Evolutionary conservation across 2,329 filamentous ascomycete genomes (phyloP).

Genomic region (Magnaporthales sp.): DNA sequence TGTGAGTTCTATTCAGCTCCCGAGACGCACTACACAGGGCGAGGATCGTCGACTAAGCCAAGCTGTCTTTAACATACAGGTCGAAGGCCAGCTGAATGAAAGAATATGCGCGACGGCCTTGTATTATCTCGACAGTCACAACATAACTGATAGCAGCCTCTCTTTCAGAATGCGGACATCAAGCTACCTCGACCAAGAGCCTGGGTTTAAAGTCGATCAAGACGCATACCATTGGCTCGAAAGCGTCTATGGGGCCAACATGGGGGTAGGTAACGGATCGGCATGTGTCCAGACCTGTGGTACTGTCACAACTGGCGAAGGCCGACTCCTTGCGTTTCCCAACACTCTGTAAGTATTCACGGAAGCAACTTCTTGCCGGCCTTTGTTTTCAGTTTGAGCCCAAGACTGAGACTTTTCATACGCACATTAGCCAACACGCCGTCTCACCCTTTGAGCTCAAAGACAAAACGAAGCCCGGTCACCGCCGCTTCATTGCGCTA

Average conservation of each 20-base stretch:
- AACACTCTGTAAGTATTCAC: slow-evolving; percentile 16
- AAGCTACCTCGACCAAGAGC: slow-evolving; percentile 6
- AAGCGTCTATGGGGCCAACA: slow-evolving; percentile 12
- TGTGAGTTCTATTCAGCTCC: slow-evolving; percentile 15
- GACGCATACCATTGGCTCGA: slow-evolving; percentile 8
- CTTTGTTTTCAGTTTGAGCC: background rate
- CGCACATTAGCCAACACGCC: slow-evolving; percentile 30
- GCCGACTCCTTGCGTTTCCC: slow-evolving; percentile 35
- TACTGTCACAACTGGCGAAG: slow-evolving; percentile 27
- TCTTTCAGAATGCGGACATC: slow-evolving; percentile 29
- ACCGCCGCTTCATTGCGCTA: slow-evolving; percentile 47
- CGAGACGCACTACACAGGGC: slow-evolving; percentile 8
- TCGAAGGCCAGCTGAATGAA: slow-evolving; percentile 42
- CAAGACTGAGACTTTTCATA: background rate
- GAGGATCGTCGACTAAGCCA: background rate
- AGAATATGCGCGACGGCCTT: slow-evolving; percentile 46
- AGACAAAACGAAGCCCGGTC: slow-evolving; percentile 41
- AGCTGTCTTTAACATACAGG: slow-evolving; percentile 19
- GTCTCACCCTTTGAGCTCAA: slow-evolving; percentile 39
- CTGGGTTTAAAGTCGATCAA: slow-evolving; percentile 8
- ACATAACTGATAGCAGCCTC: slow-evolving; percentile 35
- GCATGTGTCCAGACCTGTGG: slow-evolving; percentile 30
- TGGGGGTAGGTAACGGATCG: slow-evolving; percentile 11
- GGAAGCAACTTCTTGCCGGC: background rate
- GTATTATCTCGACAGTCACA: slow-evolving; percentile 44